Conservation (phyloP, 2,329 filamentous ascomycete genomes). For the Trichoderma sp. region DNA sequence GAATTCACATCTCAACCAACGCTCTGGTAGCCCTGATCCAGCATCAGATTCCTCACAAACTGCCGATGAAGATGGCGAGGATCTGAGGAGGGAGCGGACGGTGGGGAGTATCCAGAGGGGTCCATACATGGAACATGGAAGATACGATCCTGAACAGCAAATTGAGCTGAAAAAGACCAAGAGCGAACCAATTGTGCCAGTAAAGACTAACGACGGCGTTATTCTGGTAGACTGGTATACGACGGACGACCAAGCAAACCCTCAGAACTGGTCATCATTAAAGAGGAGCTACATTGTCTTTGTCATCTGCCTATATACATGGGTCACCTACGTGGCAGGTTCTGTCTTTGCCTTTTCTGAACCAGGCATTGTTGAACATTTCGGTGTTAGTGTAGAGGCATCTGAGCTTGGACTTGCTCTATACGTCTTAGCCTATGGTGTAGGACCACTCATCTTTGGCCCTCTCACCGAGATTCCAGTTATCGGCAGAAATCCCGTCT, state of each 20-base stretch:
- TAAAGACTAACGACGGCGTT: slow-evolving; percentile 13
- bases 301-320: slow-evolving; percentile 6
- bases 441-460: slow-evolving; percentile 2
- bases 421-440: slow-evolving; percentile 5
- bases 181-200: not conserved
- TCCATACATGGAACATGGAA: not conserved
- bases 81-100: not conserved
- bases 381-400: not conserved
- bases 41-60: not conserved
- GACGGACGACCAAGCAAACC: slow-evolving; percentile 16
- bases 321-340: slow-evolving; percentile 3
- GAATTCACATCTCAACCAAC: not conserved
- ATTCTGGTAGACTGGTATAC: slow-evolving; percentile 19
- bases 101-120: not conserved
- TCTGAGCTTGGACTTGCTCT: slow-evolving; percentile 9
- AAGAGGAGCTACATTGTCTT: slow-evolving; percentile 12
- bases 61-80: not conserved
- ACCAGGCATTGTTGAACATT: not conserved
- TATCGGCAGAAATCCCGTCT: slow-evolving; percentile 3
- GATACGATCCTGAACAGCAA: slow-evolving; percentile 1
- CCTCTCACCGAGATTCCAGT: not conserved
- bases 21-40: not conserved
- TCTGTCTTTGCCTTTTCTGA: not conserved
- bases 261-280: slow-evolving; percentile 12
- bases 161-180: not conserved